A percentile compares a stretch with the other conserved stretches of the same genome.
Conservation (phyloP, 2,329 filamentous ascomycete species). For the Cladorrhinum sp. region DNA sequence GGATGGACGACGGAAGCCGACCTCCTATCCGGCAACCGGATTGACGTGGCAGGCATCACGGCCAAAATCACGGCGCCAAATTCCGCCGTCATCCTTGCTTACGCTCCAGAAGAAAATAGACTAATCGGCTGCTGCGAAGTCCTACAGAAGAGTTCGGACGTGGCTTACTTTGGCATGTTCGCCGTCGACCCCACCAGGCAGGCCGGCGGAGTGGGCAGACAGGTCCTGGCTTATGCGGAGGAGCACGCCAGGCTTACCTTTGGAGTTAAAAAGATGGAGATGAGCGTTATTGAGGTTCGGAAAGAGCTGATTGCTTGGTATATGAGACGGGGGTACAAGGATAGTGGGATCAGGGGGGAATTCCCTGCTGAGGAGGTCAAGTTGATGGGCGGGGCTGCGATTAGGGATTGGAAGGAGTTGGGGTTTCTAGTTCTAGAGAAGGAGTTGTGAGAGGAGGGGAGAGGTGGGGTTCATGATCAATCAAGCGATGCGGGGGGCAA, state of each 20-base stretch:
- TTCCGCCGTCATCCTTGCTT: constrained; percentile 38
- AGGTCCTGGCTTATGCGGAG: constrained; percentile 43
- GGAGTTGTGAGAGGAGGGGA: constrained; percentile 26
- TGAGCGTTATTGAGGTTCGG: constrained; percentile 44
- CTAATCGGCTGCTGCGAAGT: constrained; percentile 47
- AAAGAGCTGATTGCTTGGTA: constrained; percentile 48
- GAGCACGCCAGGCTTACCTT: constrained; percentile 34
- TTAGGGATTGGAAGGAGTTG: constrained; percentile 42
- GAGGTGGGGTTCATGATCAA: too few species aligned
- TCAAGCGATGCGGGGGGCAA: too few species aligned
- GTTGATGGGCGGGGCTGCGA: constrained; percentile 28
- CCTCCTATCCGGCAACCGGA: constrained; percentile 42
- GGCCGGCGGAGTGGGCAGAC: constrained; percentile 42
- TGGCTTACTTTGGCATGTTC: constrained; percentile 47
- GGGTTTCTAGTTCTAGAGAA: constrained; percentile 43
- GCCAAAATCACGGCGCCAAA: constrained; percentile 40
- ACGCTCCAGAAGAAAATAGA: constrained; percentile 24
- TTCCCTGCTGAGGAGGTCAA: constrained; percentile 43
- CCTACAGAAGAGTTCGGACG: constrained; percentile 26
- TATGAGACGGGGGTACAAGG: constrained; percentile 40
- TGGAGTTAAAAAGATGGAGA: constrained; percentile 38
- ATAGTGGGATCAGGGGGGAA: constrained; percentile 38
- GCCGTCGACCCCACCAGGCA: constrained; percentile 44
- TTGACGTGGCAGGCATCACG: constrained; percentile 31
- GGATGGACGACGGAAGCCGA: constrained; percentile 50